These are phyloP conservation scores for Trichosanthes truncata DNA, from an alignment of 306 rosid species.

Conservation along the genomic window DNA sequence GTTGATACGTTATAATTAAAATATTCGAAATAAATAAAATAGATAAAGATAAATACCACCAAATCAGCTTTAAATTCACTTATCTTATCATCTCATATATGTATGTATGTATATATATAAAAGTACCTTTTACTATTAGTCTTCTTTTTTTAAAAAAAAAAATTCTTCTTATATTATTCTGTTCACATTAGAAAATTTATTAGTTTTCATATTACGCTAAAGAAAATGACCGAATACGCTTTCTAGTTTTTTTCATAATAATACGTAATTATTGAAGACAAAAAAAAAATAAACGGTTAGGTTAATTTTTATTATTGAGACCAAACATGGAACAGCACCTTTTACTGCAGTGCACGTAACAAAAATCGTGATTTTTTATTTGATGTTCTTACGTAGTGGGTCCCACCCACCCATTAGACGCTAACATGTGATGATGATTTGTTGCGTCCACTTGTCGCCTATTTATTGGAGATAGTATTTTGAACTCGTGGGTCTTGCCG, in stretches of 20 bases:
- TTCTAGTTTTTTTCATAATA: too few species aligned
- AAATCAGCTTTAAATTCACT: too few species aligned
- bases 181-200: too few species aligned
- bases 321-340: not conserved
- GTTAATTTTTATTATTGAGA: not conserved
- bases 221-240: too few species aligned
- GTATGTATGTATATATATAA: too few species aligned
- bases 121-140: too few species aligned
- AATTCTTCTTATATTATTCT: too few species aligned
- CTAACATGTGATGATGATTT: not conserved
- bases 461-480: not conserved
- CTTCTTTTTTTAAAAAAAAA: too few species aligned
- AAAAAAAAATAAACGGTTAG: not conserved
- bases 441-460: not conserved
- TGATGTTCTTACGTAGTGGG: not conserved
- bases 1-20: not conserved
- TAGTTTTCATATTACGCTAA: too few species aligned
- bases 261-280: not conserved
- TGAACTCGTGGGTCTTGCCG: not conserved
- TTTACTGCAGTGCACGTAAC: not conserved
- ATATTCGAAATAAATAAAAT: not conserved
- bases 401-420: not conserved
- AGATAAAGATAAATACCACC: too few species aligned
- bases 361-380: not conserved
- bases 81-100: too few species aligned